Evolutionary conservation across 148 eudicot species (phyloP).

Genomic region (Chenopodium formosanum): DNA sequence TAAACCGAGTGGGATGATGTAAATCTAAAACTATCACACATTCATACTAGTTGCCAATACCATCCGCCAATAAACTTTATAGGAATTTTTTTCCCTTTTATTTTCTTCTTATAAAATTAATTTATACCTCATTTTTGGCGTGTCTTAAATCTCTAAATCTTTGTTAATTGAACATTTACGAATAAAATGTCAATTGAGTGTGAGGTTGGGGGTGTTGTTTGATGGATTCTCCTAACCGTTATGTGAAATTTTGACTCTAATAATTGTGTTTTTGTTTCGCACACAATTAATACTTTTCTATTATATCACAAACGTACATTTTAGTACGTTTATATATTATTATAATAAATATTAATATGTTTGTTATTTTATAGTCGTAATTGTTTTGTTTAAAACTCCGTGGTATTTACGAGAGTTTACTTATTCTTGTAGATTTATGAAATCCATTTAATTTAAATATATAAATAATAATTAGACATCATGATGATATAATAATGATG

Average conservation of each 20-base stretch:
- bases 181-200: slow-evolving; percentile 4
- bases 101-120: background rate
- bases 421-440: too few relatives aligned
- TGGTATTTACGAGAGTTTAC: too few relatives aligned
- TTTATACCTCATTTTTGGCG: slow-evolving; percentile 8
- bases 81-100: background rate
- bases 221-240: background rate
- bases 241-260: background rate
- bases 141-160: background rate
- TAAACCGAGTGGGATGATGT: background rate
- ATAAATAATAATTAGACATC: background rate
- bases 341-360: too few relatives aligned
- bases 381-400: too few relatives aligned
- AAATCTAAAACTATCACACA: background rate
- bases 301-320: too few relatives aligned
- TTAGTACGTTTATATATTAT: too few relatives aligned
- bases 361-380: too few relatives aligned
- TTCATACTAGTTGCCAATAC: background rate
- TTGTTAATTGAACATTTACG: background rate
- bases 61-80: background rate
- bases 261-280: background rate
- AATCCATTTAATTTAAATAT: too few relatives aligned
- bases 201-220: background rate
- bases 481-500: slow-evolving; percentile 14
- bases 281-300: too few relatives aligned